phyloP scores from a whole-genome alignment of 805 yeast genomes.

The Lipomyces anomalus region DNA sequence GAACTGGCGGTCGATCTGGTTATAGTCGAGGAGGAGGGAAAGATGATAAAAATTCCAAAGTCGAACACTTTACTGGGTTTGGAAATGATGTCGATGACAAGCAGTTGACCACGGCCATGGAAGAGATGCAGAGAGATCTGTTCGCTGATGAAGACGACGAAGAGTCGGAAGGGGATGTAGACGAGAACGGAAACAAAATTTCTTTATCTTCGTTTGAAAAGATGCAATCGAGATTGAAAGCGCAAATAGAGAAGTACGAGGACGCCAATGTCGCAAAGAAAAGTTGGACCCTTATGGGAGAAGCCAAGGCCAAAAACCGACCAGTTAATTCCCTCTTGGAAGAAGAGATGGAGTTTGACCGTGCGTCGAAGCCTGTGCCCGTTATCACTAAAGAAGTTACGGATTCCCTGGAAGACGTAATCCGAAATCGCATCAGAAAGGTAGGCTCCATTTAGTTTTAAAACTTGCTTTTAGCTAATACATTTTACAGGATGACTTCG shows the following conservation, averaged over 20 bases:
- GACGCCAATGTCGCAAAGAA: slow-evolving; percentile 84
- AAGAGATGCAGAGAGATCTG: slow-evolving; percentile 33
- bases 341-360: slow-evolving; percentile 81
- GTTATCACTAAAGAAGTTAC: slow-evolving; percentile 86
- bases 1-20: not conserved
- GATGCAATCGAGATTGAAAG: slow-evolving; percentile 69
- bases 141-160: slow-evolving; percentile 45
- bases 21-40: slow-evolving; percentile 10
- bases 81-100: slow-evolving; percentile 27
- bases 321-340: slow-evolving; percentile 78
- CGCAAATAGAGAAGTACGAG: slow-evolving; percentile 74
- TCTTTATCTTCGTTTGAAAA: slow-evolving; percentile 52
- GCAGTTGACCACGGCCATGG: slow-evolving; percentile 30
- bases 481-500: slow-evolving; percentile 47
- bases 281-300: slow-evolving; percentile 93
- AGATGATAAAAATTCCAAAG: not conserved
- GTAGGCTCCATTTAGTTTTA: slow-evolving; percentile 20
- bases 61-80: slow-evolving; percentile 27
- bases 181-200: slow-evolving; percentile 58
- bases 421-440: slow-evolving; percentile 70
- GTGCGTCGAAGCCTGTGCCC: slow-evolving; percentile 94
- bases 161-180: slow-evolving; percentile 56
- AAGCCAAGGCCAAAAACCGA: slow-evolving; percentile 72
- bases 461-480: slow-evolving; percentile 10
- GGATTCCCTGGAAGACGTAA: slow-evolving; percentile 80